A percentile compares a stretch with the other conserved stretches of the same genome.
Conservation (phyloP, 768 basidiomycete genomes). For the Termitomyces sp. region DNA sequence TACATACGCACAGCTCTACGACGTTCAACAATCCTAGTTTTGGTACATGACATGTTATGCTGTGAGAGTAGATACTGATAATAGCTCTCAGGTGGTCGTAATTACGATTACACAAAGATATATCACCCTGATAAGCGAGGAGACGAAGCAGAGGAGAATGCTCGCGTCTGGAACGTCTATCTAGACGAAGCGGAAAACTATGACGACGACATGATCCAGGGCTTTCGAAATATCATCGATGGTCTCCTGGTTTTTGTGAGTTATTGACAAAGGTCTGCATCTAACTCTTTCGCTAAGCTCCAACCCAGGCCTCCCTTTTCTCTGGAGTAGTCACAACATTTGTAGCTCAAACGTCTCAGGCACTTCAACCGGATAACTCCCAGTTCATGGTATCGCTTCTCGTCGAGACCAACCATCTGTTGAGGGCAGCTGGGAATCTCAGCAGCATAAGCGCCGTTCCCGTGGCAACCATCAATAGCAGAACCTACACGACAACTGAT, state of each 20-base stretch:
- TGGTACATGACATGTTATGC: not conserved
- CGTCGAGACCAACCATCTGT: not conserved
- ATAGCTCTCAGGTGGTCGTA: not conserved
- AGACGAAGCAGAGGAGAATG: constrained; percentile 10
- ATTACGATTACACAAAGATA: constrained; percentile 9
- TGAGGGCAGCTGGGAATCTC: not conserved
- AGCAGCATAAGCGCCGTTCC: not conserved
- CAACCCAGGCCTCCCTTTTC: constrained; percentile 16
- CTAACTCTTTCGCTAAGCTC: not conserved
- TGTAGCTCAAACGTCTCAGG: constrained; percentile 15
- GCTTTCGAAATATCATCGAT: constrained; percentile 11
- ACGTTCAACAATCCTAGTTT: not conserved
- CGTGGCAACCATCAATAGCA: not conserved
- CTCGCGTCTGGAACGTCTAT: constrained; percentile 14
- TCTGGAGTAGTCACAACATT: constrained; percentile 17
- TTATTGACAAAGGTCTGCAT: not conserved
- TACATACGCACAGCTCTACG: not conserved
- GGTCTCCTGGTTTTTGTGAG: constrained; percentile 4
- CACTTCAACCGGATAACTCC: constrained; percentile 12
- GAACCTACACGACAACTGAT: not conserved
- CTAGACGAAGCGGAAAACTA: constrained; percentile 11
- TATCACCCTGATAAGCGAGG: constrained; percentile 8
- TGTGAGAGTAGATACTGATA: not conserved
- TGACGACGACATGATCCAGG: constrained; percentile 10
- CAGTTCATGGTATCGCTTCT: not conserved